Evolutionary conservation across 345 rosid genomes (phyloP).

Genomic region (Lepidium sativum): DNA sequence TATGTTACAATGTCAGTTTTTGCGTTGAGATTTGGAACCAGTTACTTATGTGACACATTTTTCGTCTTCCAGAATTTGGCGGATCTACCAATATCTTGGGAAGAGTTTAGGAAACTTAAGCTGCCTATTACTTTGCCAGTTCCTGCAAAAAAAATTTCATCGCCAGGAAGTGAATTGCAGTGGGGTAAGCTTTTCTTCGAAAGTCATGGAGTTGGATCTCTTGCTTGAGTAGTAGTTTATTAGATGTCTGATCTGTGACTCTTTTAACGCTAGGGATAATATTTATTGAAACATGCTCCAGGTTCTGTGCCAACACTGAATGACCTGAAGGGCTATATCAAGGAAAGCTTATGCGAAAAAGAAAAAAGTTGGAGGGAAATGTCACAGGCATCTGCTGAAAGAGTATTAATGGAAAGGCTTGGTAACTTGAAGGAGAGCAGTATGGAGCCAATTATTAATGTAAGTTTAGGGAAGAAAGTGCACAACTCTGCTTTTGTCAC

Average conservation of each 20-base stretch:
- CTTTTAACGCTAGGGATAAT: slow-evolving; percentile 19
- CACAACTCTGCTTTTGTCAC: slow-evolving; percentile 58
- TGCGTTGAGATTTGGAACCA: not conserved
- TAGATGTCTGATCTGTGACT: slow-evolving; percentile 14
- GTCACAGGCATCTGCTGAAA: slow-evolving; percentile 44
- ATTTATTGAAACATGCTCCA: slow-evolving; percentile 37
- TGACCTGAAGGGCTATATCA: slow-evolving; percentile 51
- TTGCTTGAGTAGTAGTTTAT: not conserved
- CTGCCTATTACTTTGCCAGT: slow-evolving; percentile 37
- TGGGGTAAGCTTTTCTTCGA: slow-evolving; percentile 55
- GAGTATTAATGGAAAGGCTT: slow-evolving; percentile 34
- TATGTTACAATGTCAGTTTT: not conserved
- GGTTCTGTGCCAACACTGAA: slow-evolving; percentile 67
- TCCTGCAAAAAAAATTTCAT: slow-evolving; percentile 30
- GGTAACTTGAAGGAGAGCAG: slow-evolving; percentile 19
- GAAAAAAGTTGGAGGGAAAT: slow-evolving; percentile 39
- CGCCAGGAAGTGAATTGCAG: slow-evolving; percentile 34
- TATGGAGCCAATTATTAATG: slow-evolving; percentile 17
- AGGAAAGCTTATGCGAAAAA: slow-evolving; percentile 30
- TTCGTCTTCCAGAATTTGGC: slow-evolving; percentile 32
- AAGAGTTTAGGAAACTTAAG: slow-evolving; percentile 46
- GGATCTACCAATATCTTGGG: slow-evolving; percentile 54
- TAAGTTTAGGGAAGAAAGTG: slow-evolving; percentile 26
- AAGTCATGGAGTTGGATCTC: not conserved
- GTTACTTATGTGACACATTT: slow-evolving; percentile 4